Evolutionary conservation across 1,284 basidiomycete genomes (phyloP).

Genomic region (Gymnopus androsaceus): DNA sequence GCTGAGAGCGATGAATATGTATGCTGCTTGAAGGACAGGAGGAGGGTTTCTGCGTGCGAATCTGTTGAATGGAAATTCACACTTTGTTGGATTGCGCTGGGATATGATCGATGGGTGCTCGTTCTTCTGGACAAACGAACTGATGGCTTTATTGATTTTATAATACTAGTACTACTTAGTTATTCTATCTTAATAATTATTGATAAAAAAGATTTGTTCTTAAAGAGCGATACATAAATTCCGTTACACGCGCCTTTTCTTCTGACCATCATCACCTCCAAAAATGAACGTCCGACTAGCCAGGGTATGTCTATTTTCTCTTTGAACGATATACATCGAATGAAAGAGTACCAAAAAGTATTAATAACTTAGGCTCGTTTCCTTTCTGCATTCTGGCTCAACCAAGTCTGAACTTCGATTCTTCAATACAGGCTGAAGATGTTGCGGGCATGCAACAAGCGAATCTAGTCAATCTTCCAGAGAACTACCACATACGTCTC

Average conservation of each 20-base stretch:
- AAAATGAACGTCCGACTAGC: constrained; percentile 34
- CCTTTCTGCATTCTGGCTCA: not conserved
- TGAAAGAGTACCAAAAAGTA: constrained; percentile 12
- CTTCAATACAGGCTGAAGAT: constrained; percentile 56
- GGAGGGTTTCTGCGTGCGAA: constrained; percentile 1
- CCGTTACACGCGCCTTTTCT: too few species aligned
- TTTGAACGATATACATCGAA: constrained; percentile 16
- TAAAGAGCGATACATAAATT: too few species aligned
- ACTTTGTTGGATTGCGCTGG: not conserved
- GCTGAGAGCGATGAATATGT: not conserved
- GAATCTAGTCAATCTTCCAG: constrained; percentile 85
- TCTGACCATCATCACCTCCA: not conserved
- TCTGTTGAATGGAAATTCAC: constrained; percentile 3
- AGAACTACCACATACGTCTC: constrained; percentile 63
- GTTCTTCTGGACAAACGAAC: not conserved
- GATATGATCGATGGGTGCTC: not conserved
- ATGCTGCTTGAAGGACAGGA: not conserved
- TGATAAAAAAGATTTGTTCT: too few species aligned
- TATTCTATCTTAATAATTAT: too few species aligned
- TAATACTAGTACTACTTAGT: too few species aligned
- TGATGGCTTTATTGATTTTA: not conserved
- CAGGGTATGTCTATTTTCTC: constrained; percentile 26
- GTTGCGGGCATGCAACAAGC: constrained; percentile 79
- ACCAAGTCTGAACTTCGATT: not conserved
- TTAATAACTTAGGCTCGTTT: not conserved